Percentiles rank a stretch among this genome's conserved stretches.
These are phyloP conservation scores for Xylaria sp. DNA, from an alignment of 2,329 filamentous ascomycete genomes.

Conservation along the genomic window DNA sequence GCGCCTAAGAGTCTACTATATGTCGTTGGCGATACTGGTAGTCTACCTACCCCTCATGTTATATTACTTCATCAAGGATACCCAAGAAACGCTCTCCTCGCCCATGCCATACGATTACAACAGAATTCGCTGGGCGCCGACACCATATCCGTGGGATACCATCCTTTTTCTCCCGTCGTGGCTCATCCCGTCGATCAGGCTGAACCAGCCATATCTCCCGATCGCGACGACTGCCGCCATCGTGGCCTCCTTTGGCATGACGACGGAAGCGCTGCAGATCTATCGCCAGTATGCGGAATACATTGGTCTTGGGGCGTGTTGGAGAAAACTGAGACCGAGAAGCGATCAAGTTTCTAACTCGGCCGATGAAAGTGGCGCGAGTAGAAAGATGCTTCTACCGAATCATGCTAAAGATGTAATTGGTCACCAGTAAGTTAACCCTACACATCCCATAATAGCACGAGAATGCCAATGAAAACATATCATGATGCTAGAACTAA, in stretches of 20 bases:
- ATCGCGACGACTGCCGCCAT: conserved; percentile 61
- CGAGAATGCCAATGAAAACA: not conserved
- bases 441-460: not conserved
- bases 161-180: conserved; percentile 60
- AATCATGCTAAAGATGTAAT: not conserved
- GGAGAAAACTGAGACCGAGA: conserved; percentile 14
- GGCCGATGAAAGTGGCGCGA: conserved; percentile 19
- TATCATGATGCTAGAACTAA: conserved; percentile 15
- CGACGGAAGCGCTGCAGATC: conserved; percentile 62
- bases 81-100: conserved; percentile 47
- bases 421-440: conserved; percentile 15
- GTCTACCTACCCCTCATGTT: conserved; percentile 63
- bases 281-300: conserved; percentile 54
- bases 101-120: conserved; percentile 56
- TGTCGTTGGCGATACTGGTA: conserved; percentile 63
- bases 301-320: conserved; percentile 33
- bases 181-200: conserved; percentile 52
- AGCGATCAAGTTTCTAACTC: not conserved
- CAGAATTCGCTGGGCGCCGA: conserved; percentile 54
- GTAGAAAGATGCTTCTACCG: conserved; percentile 15
- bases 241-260: conserved; percentile 67
- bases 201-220: conserved; percentile 62
- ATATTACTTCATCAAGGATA: conserved; percentile 56
- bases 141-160: conserved; percentile 59
- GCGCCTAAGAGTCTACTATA: conserved; percentile 65